Percentiles rank a stretch among this genome's conserved stretches.
Evolutionary conservation across 768 basidiomycete genomes (phyloP).

Genomic region (Cantharellus cinnabarinus): DNA sequence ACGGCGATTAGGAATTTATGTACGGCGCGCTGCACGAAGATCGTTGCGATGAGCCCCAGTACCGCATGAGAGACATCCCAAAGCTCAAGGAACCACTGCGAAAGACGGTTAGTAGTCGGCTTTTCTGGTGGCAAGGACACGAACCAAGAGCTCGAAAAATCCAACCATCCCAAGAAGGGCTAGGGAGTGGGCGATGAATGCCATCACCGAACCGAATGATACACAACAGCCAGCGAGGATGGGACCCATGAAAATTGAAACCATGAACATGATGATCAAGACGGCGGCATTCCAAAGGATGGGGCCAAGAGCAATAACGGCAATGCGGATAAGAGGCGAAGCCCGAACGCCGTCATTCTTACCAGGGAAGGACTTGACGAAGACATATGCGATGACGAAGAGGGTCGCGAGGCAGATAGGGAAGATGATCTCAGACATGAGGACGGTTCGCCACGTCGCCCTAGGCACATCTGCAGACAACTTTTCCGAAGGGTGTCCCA

Average conservation of each 20-base stretch:
- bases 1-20: conserved; percentile 89
- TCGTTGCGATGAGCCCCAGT: conserved; percentile 77
- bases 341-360: conserved; percentile 45
- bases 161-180: conserved; percentile 54
- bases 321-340: conserved; percentile 79
- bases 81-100: conserved; percentile 80
- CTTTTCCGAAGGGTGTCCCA: conserved; percentile 95
- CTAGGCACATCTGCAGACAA: conserved; percentile 87
- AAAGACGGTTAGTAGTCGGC: conserved; percentile 7
- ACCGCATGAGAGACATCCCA: conserved; percentile 89
- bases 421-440: conserved; percentile 74
- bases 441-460: conserved; percentile 76
- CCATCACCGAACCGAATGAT: conserved; percentile 82
- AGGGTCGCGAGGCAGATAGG: conserved; percentile 69
- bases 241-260: conserved; percentile 84
- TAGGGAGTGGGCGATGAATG: conserved; percentile 66
- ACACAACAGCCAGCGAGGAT: conserved; percentile 69
- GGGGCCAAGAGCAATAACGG: conserved; percentile 81
- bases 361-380: conserved; percentile 74
- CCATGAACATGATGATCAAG: conserved; percentile 67
- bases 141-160: conserved; percentile 89
- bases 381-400: conserved; percentile 72
- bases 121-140: neutral
- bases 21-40: conserved; percentile 77
- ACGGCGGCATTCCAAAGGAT: conserved; percentile 90